Base-by-base conservation (phyloP, 768 basidiomycete species). In the Boletus subcaerulescens region DNA sequence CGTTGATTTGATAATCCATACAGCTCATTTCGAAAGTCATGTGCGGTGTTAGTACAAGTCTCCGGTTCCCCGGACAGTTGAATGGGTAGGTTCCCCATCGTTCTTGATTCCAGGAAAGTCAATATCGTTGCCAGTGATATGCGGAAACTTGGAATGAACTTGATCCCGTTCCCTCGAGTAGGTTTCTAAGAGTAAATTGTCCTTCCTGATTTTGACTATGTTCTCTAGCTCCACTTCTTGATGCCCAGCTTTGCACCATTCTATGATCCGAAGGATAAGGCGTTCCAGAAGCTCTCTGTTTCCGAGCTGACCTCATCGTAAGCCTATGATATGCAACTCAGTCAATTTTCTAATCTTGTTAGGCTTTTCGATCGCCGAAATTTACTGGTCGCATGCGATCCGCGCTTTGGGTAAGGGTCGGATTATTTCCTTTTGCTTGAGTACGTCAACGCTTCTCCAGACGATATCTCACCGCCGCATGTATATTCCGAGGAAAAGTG, bases 241-340 rank as follows among this genome's bases (percentile, higher is more conserved):
- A 90, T 93, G 77, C 92, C 93, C 46, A 94, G 92, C 60, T 97
- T 93, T 69, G 93, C 93, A 0, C 97, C 97, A 1, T 84, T 98
- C 62, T 84, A 81, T 58, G 82, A 92, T 60, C 77, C 83, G 3
- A 83, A 82, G 51, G 77, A 84, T 1, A 76, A 75, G 45, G 73
- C 80, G 3, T 94, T 81, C 73, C 78, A 86, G 59, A 77, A 78
- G 24, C 71, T 78, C 42, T 82, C 82, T 7, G 77, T 90, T 4
- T 63, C 83, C 0, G 91, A 94, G 58, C 66, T 95, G 51, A 92
- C 89, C 0, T 77, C 80, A 60, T 83, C 85, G 90, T 92, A 74
- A 44, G 86, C 68, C 43, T 11, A 26, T 41, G 14, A 15, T 14
- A 17, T 13, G 18, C 17, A 46, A 29, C 38, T 49, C 39, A 15